Evolutionary conservation across 805 yeast species (phyloP), one percentile per base, ranked within the genome.

Genomic region (Debaryomyces tyrocola): DNA sequence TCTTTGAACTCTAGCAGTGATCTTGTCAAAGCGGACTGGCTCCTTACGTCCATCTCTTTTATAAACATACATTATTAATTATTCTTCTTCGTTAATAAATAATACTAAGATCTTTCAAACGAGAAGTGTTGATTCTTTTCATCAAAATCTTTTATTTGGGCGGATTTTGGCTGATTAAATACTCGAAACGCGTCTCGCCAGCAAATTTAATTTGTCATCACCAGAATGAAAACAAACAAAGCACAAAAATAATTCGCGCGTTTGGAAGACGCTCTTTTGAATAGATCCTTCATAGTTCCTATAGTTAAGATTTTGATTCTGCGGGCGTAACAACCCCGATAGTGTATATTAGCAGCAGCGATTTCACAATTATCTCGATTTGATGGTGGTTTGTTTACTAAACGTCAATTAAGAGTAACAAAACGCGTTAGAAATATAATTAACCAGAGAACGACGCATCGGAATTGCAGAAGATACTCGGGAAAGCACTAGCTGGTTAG

Each of bases 11-110:
- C 77, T 68, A 41, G 98, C 96, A 45, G 98, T 92, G 78, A 94
- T 92, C 70, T 92, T 91, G 70, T 91, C 97, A 69, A 91, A 91
- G 66, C 91, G 87, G 49, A 91, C 97, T 34, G 92, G 94, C 74
- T 90, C 97, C 69, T 85, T 83, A 67, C 85, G 92, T 57, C 97
- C 97, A 74, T 90, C 96, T 82, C 96, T 85, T 68, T 90, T 90
- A 64, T 75, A 79, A 59, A 90, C 96, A 69, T 81, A 88, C 96
- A 90, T 89, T n/a, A 20, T 45, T 10, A 31, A 31, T 14, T 31
- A 31, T n/a, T 31, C 14, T 31, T 31, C 34, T 31, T n/a, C 34
- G 17, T 31, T 11, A 31, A 31, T 31, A 31, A 31, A n/a, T n/a
- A 31, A 31, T 31, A 31, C 34, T 14, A 31, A 31, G 7, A 31